Evolutionary conservation across 306 rosid genomes (phyloP), one percentile per base, ranked within the genome.

Genomic region (Betula pendula): DNA sequence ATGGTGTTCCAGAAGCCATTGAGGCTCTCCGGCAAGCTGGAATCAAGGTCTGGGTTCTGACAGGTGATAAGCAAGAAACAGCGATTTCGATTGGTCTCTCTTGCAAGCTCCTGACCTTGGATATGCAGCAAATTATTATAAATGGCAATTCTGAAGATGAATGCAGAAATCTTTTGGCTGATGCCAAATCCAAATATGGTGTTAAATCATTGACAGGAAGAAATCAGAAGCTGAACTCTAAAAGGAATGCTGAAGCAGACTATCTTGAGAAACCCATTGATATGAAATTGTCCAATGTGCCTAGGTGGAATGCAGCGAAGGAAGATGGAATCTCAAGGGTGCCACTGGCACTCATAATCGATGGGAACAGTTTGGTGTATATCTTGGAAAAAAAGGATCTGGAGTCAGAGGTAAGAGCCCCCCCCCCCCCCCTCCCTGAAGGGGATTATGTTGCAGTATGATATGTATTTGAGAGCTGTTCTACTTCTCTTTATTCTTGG

Each of bases 41-140:
- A 82, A 96, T 92, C 72, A 96, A 96, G 90, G 93, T 96, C 82
- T 96, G 99, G 99, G 91, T 96, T 84, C 90, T 96, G 86, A 96
- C 99, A 6, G 99, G 99, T 71, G 99, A 96, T 85, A 96, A 96
- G 88, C 99, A 96, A 78, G 99, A 96, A 91, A 96, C 99, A 0
- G 99, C 99, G 19, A 92, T 96, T 77, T 96, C 99, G 19, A 92
- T 96, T 74, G 98, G 93, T 77, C 85, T 90, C 77, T 92, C 99
- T 48, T 92, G 97, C 88, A 96, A 91, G 81, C 97, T 96, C 68
- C 84, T 96, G 77, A 91, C 88, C 69, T 51, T 83, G 71, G 94
- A 88, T 80, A 92, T 91, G 99, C 88, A 86, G 65, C 90, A 88
- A 75, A 88, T 92, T 71, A 79, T 89, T 43, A 91, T 96, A 71